phyloP scores from a whole-genome alignment of 2,329 filamentous ascomycete species.

The Curvularia lunata region DNA sequence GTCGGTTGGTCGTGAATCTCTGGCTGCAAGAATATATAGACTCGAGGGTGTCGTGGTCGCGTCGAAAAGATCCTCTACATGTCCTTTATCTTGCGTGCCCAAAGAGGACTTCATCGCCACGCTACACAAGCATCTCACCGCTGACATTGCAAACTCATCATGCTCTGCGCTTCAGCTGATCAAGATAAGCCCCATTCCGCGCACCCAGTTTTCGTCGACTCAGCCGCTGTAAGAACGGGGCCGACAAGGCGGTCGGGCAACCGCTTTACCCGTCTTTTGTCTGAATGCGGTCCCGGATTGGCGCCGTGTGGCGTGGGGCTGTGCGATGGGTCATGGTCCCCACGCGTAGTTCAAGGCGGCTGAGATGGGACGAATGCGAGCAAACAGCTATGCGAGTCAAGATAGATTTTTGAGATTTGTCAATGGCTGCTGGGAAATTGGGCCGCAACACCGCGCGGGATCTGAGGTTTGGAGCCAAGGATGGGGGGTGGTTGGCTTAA shows the following conservation, averaged over 20 bases:
- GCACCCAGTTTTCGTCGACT: conserved; percentile 5
- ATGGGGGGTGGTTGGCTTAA: background rate
- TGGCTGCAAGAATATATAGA: background rate
- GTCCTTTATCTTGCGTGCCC: no score
- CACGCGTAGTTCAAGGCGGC: conserved; percentile 1
- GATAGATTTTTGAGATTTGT: background rate
- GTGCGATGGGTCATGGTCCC: background rate
- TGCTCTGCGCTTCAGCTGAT: conserved; percentile 12
- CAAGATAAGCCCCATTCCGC: conserved; percentile 12
- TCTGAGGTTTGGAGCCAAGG: background rate
- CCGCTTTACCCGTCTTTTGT: conserved; percentile 5
- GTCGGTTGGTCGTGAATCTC: background rate
- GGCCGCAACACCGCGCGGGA: background rate
- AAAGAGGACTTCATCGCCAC: no score
- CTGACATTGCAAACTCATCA: background rate
- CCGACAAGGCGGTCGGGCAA: conserved; percentile 1
- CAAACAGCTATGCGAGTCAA: background rate
- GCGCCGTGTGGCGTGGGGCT: conserved; percentile 8
- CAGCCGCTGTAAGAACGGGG: conserved; percentile 7
- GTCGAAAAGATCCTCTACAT: background rate
- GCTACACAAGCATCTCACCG: background rate
- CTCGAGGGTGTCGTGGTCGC: background rate
- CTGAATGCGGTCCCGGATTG: background rate
- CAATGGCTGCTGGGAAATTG: background rate
- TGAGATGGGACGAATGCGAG: background rate